Conservation (phyloP, 2,329 filamentous ascomycete genomes). For the Epichloe typhina region DNA sequence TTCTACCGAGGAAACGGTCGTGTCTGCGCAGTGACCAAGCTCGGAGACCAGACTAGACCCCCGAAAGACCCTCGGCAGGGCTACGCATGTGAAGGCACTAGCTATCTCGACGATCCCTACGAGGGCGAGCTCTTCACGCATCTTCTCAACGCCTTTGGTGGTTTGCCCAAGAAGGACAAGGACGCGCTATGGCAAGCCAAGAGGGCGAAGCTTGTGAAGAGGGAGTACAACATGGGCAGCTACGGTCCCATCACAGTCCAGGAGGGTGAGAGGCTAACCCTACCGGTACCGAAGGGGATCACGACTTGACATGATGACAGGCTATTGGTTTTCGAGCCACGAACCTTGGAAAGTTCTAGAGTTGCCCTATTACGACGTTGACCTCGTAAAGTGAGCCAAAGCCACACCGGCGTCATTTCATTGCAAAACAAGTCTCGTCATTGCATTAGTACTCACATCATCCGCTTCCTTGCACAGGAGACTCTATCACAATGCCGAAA, state of each 20-base stretch:
- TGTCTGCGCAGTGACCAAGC: conserved; percentile 26
- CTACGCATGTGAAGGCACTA: conserved; percentile 23
- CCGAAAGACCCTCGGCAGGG: conserved; percentile 15
- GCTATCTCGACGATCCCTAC: conserved; percentile 26
- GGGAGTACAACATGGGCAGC: conserved; percentile 22
- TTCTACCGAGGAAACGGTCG: conserved; percentile 24
- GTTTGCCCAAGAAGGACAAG: conserved; percentile 19
- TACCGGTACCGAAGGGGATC: background rate
- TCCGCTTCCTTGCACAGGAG: conserved; percentile 12
- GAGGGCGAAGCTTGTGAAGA: conserved; percentile 22
- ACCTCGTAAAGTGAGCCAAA: conserved; percentile 20
- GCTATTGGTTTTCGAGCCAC: conserved; percentile 28
- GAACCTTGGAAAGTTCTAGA: conserved; percentile 30
- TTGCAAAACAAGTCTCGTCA: background rate
- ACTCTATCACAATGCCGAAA: conserved; percentile 25
- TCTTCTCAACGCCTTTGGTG: conserved; percentile 26
- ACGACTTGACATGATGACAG: conserved; percentile 5
- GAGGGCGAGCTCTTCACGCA: conserved; percentile 30
- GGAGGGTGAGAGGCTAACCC: conserved; percentile 14
- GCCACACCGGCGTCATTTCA: too few relatives aligned
- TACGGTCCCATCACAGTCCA: conserved; percentile 28
- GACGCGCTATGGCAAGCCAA: conserved; percentile 25
- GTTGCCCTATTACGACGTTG: conserved; percentile 28
- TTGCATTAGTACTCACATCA: background rate
- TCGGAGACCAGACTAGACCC: conserved; percentile 21